Evolutionary conservation across 2,329 filamentous ascomycete species (phyloP), one percentile per base, ranked within the genome.

Genomic region (Colletotrichum sp.): DNA sequence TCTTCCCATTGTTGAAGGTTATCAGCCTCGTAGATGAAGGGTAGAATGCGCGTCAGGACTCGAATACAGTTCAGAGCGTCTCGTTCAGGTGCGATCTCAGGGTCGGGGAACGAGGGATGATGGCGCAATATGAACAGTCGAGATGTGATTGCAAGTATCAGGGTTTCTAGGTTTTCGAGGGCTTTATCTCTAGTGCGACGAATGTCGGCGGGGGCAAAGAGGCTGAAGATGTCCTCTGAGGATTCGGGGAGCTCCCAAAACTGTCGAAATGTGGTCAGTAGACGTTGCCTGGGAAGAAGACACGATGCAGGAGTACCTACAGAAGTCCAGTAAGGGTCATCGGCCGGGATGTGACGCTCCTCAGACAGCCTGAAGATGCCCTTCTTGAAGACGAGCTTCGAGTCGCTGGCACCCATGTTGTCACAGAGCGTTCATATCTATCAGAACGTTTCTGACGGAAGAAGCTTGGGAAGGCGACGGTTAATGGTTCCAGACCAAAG

Each of bases 191-290:
- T 92, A 61, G 95, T 96, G 79, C 96, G 93, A 77, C 96, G 94
- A 77, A 98, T 96, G 83, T 97, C 95, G 74, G 93, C 92, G 7
- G 96, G 92, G 48, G 96, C 96, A 86, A 98, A 98, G 76, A 98
- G 91, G 82, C 95, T 98, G 88, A 98, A 98, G 81, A 99, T 93
- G 88, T 99, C 97, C 83, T 98, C 97, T 68, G 95, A 92, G 16
- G 96, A 96, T 85, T 98, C 97, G 77, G 97, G 97, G 58, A 99
- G 92, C 85, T 98, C 95, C 96, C 96, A 98, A 87, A 98, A 98
- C 94, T 98, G 76, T 48, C 26, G 74, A 24, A 14, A 62, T 59
- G 48, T 59, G 70, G 66, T 70, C 59, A 77, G 73, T 55, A 48
- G 43, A 21, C 18, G n/a, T 24, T 13, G 21, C 34, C 30, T 43